Conservation (phyloP, 371 early-diverging fungal genomes). For the Syncephalastrum sp. region DNA sequence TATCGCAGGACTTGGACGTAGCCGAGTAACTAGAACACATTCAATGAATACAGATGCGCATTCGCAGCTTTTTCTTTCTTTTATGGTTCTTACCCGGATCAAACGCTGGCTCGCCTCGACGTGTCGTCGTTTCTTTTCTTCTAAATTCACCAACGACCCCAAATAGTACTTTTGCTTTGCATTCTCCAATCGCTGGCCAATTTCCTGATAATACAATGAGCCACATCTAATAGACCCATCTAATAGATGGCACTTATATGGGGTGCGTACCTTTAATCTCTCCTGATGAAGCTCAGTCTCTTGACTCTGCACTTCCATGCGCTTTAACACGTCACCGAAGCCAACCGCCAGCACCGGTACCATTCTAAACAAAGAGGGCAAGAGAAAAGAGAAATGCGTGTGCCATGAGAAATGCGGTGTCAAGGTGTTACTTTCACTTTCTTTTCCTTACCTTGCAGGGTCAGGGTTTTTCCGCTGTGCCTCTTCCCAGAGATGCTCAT, state of each 20-base stretch:
- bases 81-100: slow-evolving; percentile 12
- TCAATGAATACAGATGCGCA: not conserved
- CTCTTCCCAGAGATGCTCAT: slow-evolving; percentile 74
- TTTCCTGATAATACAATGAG: slow-evolving; percentile 23
- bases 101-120: slow-evolving; percentile 15
- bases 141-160: slow-evolving; percentile 31
- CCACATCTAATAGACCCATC: not conserved
- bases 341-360: slow-evolving; percentile 91
- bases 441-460: slow-evolving; percentile 59
- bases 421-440: not conserved
- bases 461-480: slow-evolving; percentile 85
- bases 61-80: not conserved
- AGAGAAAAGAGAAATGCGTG: too few species aligned
- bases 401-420: too few species aligned
- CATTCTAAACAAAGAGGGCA: slow-evolving; percentile 47
- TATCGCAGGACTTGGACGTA: slow-evolving; percentile 26
- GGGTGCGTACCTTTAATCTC: slow-evolving; percentile 22
- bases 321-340: slow-evolving; percentile 82
- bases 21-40: slow-evolving; percentile 13
- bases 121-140: slow-evolving; percentile 39
- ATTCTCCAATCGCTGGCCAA: slow-evolving; percentile 26
- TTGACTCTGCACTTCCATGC: slow-evolving; percentile 73
- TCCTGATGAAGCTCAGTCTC: slow-evolving; percentile 41
- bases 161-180: slow-evolving; percentile 31
- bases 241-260: too few species aligned